Conservation (phyloP, 345 rosid genomes). For the Acer campestre region DNA sequence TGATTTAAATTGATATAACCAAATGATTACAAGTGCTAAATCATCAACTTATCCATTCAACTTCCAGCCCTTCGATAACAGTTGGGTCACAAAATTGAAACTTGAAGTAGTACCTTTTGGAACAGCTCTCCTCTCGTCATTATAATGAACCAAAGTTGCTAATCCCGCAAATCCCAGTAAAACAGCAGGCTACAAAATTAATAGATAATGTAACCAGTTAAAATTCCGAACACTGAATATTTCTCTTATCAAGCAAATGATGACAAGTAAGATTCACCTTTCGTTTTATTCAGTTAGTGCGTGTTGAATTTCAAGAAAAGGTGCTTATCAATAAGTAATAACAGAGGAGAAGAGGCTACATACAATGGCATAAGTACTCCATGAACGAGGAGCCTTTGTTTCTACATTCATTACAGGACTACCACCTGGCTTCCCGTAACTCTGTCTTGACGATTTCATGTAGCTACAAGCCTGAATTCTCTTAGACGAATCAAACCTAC, state of each 20-base stretch:
- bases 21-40: background rate
- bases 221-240: background rate
- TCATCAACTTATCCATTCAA: background rate
- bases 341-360: conserved; percentile 22
- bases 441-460: conserved; percentile 46
- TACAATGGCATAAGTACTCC: conserved; percentile 53
- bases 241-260: background rate
- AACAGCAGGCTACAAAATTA: conserved; percentile 58
- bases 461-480: conserved; percentile 53
- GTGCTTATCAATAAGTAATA: conserved; percentile 10
- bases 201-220: background rate
- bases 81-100: background rate
- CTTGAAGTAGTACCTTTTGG: conserved; percentile 50
- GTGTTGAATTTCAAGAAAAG: background rate
- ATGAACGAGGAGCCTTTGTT: conserved; percentile 45
- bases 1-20: background rate
- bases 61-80: background rate
- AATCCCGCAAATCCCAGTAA: conserved; percentile 66
- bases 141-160: conserved; percentile 57
- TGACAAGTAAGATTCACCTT: background rate
- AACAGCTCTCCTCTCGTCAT: conserved; percentile 80
- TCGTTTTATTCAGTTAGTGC: background rate
- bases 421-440: conserved; percentile 24
- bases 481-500: conserved; percentile 49
- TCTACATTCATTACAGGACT: conserved; percentile 32